Evolutionary conservation across 306 rosid species (phyloP), one percentile per base, ranked within the genome.

Genomic region (Ormosia semicastrata): DNA sequence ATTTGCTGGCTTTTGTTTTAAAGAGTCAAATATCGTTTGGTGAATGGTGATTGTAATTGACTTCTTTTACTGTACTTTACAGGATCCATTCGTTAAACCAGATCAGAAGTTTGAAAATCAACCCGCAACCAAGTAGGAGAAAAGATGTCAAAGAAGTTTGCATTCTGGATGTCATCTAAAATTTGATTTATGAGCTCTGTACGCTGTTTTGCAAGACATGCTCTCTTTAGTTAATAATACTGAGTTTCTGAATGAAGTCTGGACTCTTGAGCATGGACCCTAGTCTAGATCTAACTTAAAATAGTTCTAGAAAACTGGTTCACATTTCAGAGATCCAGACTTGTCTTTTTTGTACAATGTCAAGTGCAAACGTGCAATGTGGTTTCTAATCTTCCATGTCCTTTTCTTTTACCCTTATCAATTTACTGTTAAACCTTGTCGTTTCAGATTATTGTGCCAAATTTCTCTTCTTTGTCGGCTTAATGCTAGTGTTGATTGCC

Each of bases 31-130:
- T 69, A 24, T 50, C 46, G 12, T 74, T 81, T 6, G 30, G 30
- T 64, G 62, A 63, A 73, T 4, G 34, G 17, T 50, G 67, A 63
- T 73, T 41, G 71, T 50, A 62, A 58, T 80, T 73, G 13, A 44
- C 29, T 56, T 49, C 5, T 6, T 68, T 64, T 18, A 18, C 73
- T 62, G 52, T 37, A 49, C 41, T 85, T 59, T 46, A 68, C 94
- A 95, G 98, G 92, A 93, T 88, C 90, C 91, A 8, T 88, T 87
- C 82, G 65, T 81, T 66, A 90, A 90, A 80, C 81, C 82, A 33
- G 66, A 83, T 13, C 53, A 75, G 34, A 89, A 85, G 76, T 75
- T 14, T 14, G 92, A 80, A 43, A 83, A 80, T 37, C 84, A 77
- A 76, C 75, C 83, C 56, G 76, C 87, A 33, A 84, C 85, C 65